Evolutionary conservation across 2,329 filamentous ascomycete species (phyloP).

Genomic region (Pseudogymnoascus sp.): DNA sequence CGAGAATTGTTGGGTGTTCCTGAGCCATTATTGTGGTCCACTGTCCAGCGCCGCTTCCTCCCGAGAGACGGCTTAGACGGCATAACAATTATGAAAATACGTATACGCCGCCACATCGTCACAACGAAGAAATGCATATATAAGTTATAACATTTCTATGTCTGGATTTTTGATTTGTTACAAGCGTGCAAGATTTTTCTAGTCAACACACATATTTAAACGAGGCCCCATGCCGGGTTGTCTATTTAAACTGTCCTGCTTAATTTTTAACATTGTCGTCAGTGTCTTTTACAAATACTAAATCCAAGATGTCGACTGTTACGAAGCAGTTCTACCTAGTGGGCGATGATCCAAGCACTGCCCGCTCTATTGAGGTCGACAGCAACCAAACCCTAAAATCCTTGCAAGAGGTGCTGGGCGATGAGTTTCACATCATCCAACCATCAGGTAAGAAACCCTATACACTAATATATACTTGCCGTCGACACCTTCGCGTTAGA

Average conservation of each 20-base stretch:
- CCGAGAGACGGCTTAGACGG: background rate
- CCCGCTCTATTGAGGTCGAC: slow-evolving; percentile 14
- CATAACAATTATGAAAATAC: background rate
- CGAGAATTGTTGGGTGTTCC: background rate
- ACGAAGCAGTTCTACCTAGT: slow-evolving; percentile 14
- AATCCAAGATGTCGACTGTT: background rate
- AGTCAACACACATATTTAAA: background rate
- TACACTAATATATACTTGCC: background rate
- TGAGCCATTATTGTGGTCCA: background rate
- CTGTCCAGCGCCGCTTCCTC: background rate
- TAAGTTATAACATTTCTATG: background rate
- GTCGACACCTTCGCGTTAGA: background rate
- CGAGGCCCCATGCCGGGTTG: background rate
- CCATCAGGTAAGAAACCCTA: slow-evolving; percentile 14
- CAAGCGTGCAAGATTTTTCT: slow-evolving; percentile 1
- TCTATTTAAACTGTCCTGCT: background rate
- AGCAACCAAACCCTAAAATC: slow-evolving; percentile 15
- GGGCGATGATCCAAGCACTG: slow-evolving; percentile 11
- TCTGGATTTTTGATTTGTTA: background rate
- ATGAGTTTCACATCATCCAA: slow-evolving; percentile 14
- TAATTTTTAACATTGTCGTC: background rate
- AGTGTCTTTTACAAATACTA: background rate
- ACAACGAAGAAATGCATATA: background rate
- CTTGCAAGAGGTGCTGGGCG: slow-evolving; percentile 15
- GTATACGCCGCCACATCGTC: background rate